Percentiles rank a stretch among this genome's conserved stretches.
Conservation (phyloP, 345 rosid species). For the Populus deltoides region DNA sequence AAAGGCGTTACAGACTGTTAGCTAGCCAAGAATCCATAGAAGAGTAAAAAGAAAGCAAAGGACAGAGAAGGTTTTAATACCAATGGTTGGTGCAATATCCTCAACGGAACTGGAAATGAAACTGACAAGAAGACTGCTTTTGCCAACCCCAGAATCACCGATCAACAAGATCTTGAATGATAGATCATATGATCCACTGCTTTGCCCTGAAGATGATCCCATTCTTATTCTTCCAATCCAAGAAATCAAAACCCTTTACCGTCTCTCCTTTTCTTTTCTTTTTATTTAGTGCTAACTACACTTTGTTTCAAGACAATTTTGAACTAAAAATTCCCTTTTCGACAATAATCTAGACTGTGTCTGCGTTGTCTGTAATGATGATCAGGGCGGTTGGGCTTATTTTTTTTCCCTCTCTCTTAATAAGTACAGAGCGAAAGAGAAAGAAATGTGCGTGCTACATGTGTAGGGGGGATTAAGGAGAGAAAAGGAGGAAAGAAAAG, state of each 20-base stretch:
- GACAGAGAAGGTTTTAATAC: conserved; percentile 24
- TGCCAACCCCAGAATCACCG: conserved; percentile 96
- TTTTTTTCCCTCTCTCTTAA: not conserved
- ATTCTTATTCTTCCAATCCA: conserved; percentile 28
- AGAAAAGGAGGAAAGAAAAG: conserved; percentile 1
- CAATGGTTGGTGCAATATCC: conserved; percentile 89
- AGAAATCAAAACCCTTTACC: not conserved
- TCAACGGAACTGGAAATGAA: conserved; percentile 75
- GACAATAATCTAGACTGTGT: not conserved
- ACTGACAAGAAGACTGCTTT: conserved; percentile 93
- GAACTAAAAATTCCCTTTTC: not conserved
- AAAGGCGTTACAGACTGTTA: not conserved
- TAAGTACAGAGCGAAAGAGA: conserved; percentile 32
- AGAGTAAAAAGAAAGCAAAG: not conserved
- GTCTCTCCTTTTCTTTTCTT: not conserved
- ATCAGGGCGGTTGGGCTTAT: conserved; percentile 10
- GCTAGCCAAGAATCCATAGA: not conserved
- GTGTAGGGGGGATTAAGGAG: conserved; percentile 2
- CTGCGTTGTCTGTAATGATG: conserved; percentile 35
- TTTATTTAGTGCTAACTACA: not conserved
- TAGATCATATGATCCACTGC: conserved; percentile 59
- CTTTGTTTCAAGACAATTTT: not conserved
- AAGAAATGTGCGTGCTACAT: conserved; percentile 4
- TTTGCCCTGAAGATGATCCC: conserved; percentile 83
- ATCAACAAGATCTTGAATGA: conserved; percentile 97